Evolutionary conservation across 139 green algal genomes (phyloP), one percentile per base, ranked within the genome.

Genomic region (Chlamydomonas urium): DNA sequence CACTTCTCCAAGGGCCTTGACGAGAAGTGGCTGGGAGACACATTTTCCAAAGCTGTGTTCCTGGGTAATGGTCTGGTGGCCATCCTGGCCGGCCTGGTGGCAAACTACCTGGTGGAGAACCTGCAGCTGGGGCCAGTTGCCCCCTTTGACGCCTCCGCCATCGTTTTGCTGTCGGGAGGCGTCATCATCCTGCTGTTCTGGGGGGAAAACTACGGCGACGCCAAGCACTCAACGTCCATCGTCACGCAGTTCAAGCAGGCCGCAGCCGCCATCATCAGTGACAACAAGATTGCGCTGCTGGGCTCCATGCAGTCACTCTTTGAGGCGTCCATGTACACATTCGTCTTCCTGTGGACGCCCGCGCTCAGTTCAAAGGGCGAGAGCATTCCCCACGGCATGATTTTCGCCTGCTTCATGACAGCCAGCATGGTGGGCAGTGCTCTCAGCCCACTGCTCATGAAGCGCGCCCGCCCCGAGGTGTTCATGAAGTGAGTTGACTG

Each of bases 271-370:
- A 76, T 78, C 62, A 17, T 82, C 3, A 56, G 45, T 1, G 81
- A 87, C 57, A 73, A 26, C 38, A 85, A 86, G 57, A 81, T 95
- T 35, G 85, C 85, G 3, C 68, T 97, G 48, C 84, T 97, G 37
- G 93, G 93, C 2, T 90, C 86, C 21, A 95, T 97, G 83, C 93
- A 98, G 79, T 86, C 88, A 0, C 82, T 98, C 33, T 99, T 99
- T 79, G 95, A 99, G 83, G 93, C 88, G 19, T 85, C 82, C 74
- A 99, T 99, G 95, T 99, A 99, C 83, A 97, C 92, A 8, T 99
- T 98, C 79, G 94, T 99, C 14, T 98, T 99, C 83, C 85, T 98
- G 78, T 98, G 94, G 94, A 98, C 94, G 6, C 94, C 94, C 2
- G 92, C 93, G 1, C 88, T 98, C 34, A 86, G 76, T 47, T 93